Percentiles rank a stretch among this genome's conserved stretches.
Evolutionary conservation across 169 alveolate species (phyloP).

Genomic region (Plasmodium malariae): DNA sequence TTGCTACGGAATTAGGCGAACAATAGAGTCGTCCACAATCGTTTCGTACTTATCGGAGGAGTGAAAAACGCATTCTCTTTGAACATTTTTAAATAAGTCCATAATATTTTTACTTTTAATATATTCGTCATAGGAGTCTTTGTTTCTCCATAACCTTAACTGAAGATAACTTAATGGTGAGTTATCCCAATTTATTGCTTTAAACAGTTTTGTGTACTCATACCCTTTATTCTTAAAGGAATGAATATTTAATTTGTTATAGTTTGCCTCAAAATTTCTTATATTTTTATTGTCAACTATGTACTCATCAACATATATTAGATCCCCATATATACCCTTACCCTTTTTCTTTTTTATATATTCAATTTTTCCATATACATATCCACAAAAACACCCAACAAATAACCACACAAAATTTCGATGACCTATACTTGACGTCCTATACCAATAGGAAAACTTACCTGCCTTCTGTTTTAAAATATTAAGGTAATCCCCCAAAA

Average conservation of each 20-base stretch:
- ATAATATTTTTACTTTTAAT: neutral
- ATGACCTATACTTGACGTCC: constrained; percentile 81
- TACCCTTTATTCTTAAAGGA: constrained; percentile 83
- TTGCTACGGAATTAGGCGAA: constrained; percentile 42
- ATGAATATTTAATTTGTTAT: constrained; percentile 78
- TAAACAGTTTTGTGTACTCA: constrained; percentile 82
- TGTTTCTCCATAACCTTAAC: constrained; percentile 66
- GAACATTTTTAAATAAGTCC: neutral
- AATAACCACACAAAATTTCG: constrained; percentile 83
- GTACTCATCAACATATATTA: constrained; percentile 80
- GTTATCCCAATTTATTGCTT: constrained; percentile 79
- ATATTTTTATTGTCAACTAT: constrained; percentile 69
- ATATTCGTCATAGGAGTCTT: constrained; percentile 27
- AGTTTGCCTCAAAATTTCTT: constrained; percentile 77
- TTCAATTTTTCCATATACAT: constrained; percentile 77
- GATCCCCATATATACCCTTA: constrained; percentile 85
- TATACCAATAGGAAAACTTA: constrained; percentile 77
- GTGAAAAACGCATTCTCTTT: constrained; percentile 18
- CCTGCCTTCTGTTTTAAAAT: constrained; percentile 46
- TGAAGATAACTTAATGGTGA: constrained; percentile 81
- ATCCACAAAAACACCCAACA: constrained; percentile 82
- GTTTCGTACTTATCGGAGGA: constrained; percentile 33
- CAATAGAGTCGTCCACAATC: constrained; percentile 63
- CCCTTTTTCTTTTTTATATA: constrained; percentile 71
- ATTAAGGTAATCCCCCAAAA: constrained; percentile 11